Evolutionary conservation across 805 yeast genomes (phyloP).

Genomic region (Starmerella gropengiesseri): DNA sequence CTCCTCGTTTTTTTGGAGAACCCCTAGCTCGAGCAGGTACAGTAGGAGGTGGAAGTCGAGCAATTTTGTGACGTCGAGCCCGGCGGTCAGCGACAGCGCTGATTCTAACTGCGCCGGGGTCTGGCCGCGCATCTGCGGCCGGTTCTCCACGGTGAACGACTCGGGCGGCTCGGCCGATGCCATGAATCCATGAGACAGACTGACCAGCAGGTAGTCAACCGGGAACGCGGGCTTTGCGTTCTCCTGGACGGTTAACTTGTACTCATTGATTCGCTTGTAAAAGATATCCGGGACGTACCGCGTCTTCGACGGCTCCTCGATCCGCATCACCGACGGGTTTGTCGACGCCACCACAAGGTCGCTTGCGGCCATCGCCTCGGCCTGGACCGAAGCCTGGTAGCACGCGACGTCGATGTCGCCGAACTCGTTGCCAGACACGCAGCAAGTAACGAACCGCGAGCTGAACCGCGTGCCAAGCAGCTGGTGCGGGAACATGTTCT

Average conservation of each 20-base stretch:
- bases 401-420: conserved; percentile 86
- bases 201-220: conserved; percentile 76
- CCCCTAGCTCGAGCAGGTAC: conserved; percentile 45
- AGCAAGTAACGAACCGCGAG: conserved; percentile 88
- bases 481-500: conserved; percentile 44
- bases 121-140: conserved; percentile 66
- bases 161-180: conserved; percentile 10
- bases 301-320: conserved; percentile 57
- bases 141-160: conserved; percentile 64
- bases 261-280: conserved; percentile 75
- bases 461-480: conserved; percentile 45
- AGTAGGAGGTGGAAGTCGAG: conserved; percentile 71
- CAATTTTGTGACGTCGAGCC: conserved; percentile 23
- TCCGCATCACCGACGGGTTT: conserved; percentile 76
- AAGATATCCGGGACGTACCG: conserved; percentile 93
- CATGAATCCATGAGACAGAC: conserved; percentile 90
- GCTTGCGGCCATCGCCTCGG: conserved; percentile 79
- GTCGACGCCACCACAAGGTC: conserved; percentile 80
- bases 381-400: conserved; percentile 79
- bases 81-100: conserved; percentile 35
- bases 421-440: conserved; percentile 73
- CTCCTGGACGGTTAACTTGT: conserved; percentile 73
- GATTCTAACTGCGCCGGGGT: conserved; percentile 46
- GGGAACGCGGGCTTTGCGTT: conserved; percentile 90
- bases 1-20: conserved; percentile 49